Conservation (phyloP, 257 asterid genomes). For the Nicotiana obtusifolia region DNA sequence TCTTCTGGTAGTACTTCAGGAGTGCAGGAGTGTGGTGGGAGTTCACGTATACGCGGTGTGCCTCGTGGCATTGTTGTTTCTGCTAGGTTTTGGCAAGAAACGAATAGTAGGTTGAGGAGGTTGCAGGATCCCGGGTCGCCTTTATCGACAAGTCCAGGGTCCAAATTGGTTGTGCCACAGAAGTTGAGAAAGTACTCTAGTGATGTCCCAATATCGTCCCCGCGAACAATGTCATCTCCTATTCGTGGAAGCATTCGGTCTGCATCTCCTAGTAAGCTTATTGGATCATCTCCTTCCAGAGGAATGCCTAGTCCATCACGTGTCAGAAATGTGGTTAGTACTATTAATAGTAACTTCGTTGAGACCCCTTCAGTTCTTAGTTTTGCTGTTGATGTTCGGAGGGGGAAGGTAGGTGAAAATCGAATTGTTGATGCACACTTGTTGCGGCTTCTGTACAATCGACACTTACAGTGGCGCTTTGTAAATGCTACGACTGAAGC, state of each 20-base stretch:
- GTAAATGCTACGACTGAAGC: conserved; percentile 78
- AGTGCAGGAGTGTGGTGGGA: conserved; percentile 49
- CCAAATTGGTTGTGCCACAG: conserved; percentile 50
- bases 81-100: conserved; percentile 95
- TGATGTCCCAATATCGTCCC: conserved; percentile 53
- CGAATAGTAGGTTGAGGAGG: conserved; percentile 79
- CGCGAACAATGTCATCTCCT: conserved; percentile 70
- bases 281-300: conserved; percentile 69
- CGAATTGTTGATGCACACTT: conserved; percentile 74
- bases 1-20: conserved; percentile 94
- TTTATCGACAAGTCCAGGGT: conserved; percentile 52
- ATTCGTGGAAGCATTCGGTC: conserved; percentile 59
- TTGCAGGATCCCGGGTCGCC: conserved; percentile 87
- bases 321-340: conserved; percentile 72
- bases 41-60: conserved; percentile 33
- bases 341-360: conserved; percentile 51
- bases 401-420: conserved; percentile 91
- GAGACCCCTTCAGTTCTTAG: conserved; percentile 95
- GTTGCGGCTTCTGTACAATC: conserved; percentile 82
- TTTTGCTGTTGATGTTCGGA: conserved; percentile 84
- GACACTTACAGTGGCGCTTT: conserved; percentile 91
- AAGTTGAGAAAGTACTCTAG: conserved; percentile 53
- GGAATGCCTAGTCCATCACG: conserved; percentile 69
- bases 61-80: conserved; percentile 65
- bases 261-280: conserved; percentile 72